Evolutionary conservation across 31 red algal genomes (phyloP).

Genomic region (Porphyra umbilicalis): DNA sequence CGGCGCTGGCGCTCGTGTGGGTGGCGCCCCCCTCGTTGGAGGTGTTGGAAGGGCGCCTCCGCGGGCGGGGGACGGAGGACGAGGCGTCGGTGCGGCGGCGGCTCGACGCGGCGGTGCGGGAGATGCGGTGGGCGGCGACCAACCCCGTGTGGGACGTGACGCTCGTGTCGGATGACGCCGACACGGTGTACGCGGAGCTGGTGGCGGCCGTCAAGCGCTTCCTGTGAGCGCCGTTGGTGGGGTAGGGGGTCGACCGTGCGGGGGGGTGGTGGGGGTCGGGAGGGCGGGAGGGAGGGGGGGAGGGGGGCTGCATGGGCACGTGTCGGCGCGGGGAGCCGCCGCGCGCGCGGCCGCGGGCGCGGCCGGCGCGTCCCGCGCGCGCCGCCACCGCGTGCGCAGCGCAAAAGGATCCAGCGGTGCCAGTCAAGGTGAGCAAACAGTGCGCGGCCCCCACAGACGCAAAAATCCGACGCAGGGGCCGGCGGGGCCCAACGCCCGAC

Average conservation of each 20-base stretch:
- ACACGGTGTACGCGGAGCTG: slow-evolving; percentile 56
- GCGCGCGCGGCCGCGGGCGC: no score
- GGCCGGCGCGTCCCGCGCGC: no score
- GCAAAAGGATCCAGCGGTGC: no score
- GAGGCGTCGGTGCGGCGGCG: slow-evolving; percentile 38
- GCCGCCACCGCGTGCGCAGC: no score
- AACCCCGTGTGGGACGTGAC: slow-evolving; percentile 72
- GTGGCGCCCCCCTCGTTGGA: slow-evolving; percentile 58
- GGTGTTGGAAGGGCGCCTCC: slow-evolving; percentile 58
- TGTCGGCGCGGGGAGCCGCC: no score
- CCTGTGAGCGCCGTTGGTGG: not conserved
- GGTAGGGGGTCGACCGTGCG: not conserved
- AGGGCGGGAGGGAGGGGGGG: no score
- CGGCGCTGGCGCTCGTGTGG: slow-evolving; percentile 39
- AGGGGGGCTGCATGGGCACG: no score
- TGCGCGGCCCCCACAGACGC: no score
- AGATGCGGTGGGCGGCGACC: slow-evolving; percentile 69
- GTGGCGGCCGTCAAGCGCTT: not conserved
- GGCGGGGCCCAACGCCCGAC: no score
- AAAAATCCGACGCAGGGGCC: no score
- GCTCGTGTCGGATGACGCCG: slow-evolving; percentile 65
- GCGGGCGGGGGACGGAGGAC: slow-evolving; percentile 55
- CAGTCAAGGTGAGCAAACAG: no score
- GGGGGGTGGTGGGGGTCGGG: not conserved
- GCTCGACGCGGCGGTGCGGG: slow-evolving; percentile 54